These are phyloP conservation scores for Linnemannia exigua DNA, from an alignment of 192 early-diverging fungal species.

Conservation along the genomic window DNA sequence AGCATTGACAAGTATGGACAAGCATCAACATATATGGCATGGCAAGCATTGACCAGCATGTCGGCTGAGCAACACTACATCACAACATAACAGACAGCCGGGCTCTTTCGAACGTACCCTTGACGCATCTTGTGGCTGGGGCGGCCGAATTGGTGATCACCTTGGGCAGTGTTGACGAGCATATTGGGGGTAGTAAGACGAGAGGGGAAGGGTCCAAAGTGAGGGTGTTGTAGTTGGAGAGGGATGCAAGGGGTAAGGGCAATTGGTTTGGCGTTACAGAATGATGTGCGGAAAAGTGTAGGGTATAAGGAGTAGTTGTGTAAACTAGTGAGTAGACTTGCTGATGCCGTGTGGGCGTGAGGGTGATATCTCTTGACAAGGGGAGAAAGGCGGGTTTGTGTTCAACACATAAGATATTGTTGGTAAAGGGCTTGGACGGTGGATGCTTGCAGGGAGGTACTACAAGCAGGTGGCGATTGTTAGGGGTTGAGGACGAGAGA, in stretches of 20 bases:
- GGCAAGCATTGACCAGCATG: neutral
- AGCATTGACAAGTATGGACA: neutral
- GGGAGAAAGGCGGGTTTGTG: neutral
- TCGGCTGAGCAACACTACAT: slow-evolving; percentile 9
- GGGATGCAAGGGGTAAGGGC: too few species aligned
- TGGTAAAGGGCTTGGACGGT: neutral
- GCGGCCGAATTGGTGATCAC: slow-evolving; percentile 22
- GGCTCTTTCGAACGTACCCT: slow-evolving; percentile 33
- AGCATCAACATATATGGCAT: neutral
- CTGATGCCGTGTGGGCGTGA: slow-evolving; percentile 48
- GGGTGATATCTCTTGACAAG: slow-evolving; percentile 16
- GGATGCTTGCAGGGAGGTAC: slow-evolving; percentile 20
- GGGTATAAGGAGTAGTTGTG: neutral
- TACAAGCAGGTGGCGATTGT: slow-evolving; percentile 1
- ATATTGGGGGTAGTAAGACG: slow-evolving; percentile 7
- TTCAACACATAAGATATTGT: neutral
- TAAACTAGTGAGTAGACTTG: neutral
- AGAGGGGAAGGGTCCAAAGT: neutral
- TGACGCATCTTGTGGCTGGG: slow-evolving; percentile 31
- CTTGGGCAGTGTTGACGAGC: slow-evolving; percentile 46
- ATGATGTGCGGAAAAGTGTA: neutral
- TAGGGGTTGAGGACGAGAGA: neutral
- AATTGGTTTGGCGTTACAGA: neutral
- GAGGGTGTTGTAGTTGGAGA: neutral
- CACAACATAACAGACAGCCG: neutral